A percentile compares a stretch with the other conserved stretches of the same genome.
Evolutionary conservation across 2,329 filamentous ascomycete species (phyloP).

Genomic region (Cadophora sp.): DNA sequence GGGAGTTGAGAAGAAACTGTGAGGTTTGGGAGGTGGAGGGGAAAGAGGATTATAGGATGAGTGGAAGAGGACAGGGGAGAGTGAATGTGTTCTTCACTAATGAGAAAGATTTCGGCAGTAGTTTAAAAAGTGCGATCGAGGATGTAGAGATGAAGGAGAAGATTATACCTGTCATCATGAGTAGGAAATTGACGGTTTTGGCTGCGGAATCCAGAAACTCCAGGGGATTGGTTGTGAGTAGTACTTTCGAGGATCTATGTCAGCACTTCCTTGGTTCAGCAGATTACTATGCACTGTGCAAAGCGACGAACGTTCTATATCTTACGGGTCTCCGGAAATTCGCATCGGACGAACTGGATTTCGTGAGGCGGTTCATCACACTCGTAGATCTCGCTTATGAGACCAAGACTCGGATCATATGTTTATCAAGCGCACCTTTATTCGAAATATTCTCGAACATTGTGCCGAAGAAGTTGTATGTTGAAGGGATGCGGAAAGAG

Average conservation of each 20-base stretch:
- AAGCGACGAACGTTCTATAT: conserved; percentile 10
- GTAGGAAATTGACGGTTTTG: conserved; percentile 11
- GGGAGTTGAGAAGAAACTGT: conserved; percentile 19
- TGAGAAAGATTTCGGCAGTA: not conserved
- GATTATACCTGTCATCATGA: conserved; percentile 21
- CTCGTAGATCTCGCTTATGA: conserved; percentile 30
- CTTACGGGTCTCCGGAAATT: conserved; percentile 24
- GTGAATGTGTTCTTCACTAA: conserved; percentile 20
- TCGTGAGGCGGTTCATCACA: conserved; percentile 24
- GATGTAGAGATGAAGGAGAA: conserved; percentile 3
- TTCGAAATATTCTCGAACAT: conserved; percentile 25
- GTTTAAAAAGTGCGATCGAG: not conserved
- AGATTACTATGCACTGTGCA: conserved; percentile 22
- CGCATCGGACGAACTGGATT: conserved; percentile 23
- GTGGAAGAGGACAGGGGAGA: not conserved
- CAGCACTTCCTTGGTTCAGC: conserved; percentile 21
- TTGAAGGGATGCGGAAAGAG: conserved; percentile 15
- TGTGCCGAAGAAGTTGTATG: conserved; percentile 10
- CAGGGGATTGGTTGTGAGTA: conserved; percentile 13
- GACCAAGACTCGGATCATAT: conserved; percentile 26
- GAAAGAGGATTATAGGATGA: conserved; percentile 25
- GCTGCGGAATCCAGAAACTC: not conserved
- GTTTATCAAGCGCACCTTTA: conserved; percentile 23
- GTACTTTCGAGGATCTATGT: conserved; percentile 23
- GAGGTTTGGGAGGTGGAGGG: conserved; percentile 29